Conservation (phyloP, 2,329 filamentous ascomycete genomes). For the Rhexocercosporidium sp. region DNA sequence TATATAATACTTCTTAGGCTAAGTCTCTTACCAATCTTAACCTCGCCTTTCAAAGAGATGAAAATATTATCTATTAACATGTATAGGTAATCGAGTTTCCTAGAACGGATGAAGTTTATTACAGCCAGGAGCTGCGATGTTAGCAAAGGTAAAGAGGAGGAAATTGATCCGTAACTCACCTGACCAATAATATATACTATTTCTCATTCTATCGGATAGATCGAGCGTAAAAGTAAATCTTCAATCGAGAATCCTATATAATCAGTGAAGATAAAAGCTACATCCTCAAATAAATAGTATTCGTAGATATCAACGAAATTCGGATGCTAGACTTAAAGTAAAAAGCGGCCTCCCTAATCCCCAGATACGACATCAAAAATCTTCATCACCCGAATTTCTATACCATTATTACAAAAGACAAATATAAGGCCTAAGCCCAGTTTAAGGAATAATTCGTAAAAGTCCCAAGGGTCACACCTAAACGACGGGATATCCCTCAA, state of each 20-base stretch:
- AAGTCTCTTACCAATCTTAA: background rate
- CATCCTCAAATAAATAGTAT: background rate
- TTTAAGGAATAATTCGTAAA: background rate
- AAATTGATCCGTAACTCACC: background rate
- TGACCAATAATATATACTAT: too few species aligned
- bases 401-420: background rate
- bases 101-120: conserved; percentile 1
- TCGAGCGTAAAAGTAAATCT: background rate
- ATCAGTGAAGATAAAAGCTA: background rate
- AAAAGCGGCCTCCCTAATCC: background rate
- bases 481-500: background rate
- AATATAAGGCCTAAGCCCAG: background rate
- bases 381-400: background rate
- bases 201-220: background rate
- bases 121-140: background rate
- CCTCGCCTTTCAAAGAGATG: background rate
- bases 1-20: background rate
- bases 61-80: background rate
- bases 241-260: background rate
- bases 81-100: background rate
- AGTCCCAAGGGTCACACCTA: background rate
- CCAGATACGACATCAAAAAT: background rate
- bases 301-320: conserved; percentile 7
- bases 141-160: background rate
- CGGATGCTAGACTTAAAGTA: background rate